phyloP scores from a whole-genome alignment of 2,329 filamentous ascomycete genomes.

The Diaporthe sp. region DNA sequence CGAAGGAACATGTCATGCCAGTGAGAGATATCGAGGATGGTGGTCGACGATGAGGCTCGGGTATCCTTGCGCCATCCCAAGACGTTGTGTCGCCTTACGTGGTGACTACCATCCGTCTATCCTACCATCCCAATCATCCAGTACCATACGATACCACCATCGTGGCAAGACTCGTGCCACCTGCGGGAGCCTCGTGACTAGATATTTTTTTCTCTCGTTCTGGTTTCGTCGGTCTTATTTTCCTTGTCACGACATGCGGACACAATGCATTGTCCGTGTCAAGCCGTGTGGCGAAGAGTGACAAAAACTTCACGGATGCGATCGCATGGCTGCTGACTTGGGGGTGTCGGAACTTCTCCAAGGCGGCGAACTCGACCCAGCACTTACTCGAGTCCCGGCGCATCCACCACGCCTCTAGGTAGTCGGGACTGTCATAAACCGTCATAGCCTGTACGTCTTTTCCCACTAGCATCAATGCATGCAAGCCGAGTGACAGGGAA shows the following conservation, averaged over 20 bases:
- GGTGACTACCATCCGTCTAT: conserved; percentile 20
- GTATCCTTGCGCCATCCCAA: conserved; percentile 22
- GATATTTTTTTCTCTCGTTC: not conserved
- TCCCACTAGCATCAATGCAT: conserved; percentile 14
- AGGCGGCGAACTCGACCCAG: conserved; percentile 14
- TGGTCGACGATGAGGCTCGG: conserved; percentile 21
- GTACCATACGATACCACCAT: conserved; percentile 11
- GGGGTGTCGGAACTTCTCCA: conserved; percentile 24
- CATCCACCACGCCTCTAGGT: conserved; percentile 8
- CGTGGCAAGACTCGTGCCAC: conserved; percentile 14
- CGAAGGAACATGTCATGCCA: not conserved
- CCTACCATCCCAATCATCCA: not conserved
- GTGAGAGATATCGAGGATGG: conserved; percentile 10
- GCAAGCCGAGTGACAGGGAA: conserved; percentile 18
- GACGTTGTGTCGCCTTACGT: conserved; percentile 25
- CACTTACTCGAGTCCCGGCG: conserved; percentile 19
- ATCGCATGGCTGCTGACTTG: conserved; percentile 1
- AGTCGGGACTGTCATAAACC: conserved; percentile 6
- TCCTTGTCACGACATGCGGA: not conserved
- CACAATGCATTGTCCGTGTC: not conserved
- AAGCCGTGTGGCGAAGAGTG: not conserved
- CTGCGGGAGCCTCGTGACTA: conserved; percentile 6
- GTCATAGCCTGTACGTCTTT: conserved; percentile 9
- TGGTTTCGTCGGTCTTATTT: not conserved
- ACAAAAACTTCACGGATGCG: not conserved